Percentiles rank a stretch among this genome's conserved stretches.
phyloP scores from a whole-genome alignment of 192 early-diverging fungal genomes.

The Backusella macrospora region DNA sequence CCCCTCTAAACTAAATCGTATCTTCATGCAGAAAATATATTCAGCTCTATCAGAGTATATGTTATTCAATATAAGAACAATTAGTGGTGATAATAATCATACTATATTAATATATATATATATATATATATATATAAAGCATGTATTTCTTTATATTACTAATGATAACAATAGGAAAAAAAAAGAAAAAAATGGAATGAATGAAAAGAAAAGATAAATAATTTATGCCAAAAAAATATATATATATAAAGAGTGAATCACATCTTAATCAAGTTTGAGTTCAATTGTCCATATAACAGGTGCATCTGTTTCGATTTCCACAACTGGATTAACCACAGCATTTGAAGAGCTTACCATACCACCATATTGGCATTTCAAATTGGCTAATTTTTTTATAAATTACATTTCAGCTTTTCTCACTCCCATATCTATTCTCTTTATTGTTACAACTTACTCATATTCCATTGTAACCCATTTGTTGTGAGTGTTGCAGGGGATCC shows the following conservation, averaged over 20 bases:
- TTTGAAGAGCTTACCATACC: conserved; percentile 87
- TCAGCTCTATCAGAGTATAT: too few species aligned
- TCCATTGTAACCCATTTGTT: conserved; percentile 83
- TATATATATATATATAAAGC: too few species aligned
- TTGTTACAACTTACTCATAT: conserved; percentile 62
- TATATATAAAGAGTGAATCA: not conserved
- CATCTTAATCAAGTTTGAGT: conserved; percentile 38
- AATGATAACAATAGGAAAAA: too few species aligned
- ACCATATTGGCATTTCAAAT: conserved; percentile 58
- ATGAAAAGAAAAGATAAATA: not conserved
- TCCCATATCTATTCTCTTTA: not conserved
- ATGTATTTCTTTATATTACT: too few species aligned
- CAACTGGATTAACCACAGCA: conserved; percentile 55
- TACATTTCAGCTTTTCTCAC: conserved; percentile 32
- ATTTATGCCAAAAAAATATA: not conserved
- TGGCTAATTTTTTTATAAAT: not conserved
- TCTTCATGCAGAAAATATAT: too few species aligned
- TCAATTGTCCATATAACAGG: conserved; percentile 86
- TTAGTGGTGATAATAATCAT: too few species aligned
- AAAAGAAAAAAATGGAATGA: not conserved
- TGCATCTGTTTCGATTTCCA: conserved; percentile 68
- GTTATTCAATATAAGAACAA: too few species aligned
- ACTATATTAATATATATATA: too few species aligned
- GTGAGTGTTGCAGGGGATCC: conserved; percentile 63
- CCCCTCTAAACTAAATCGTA: too few species aligned